Conservation (phyloP, 2,329 filamentous ascomycete genomes). For the Cercospora nicotianae region DNA sequence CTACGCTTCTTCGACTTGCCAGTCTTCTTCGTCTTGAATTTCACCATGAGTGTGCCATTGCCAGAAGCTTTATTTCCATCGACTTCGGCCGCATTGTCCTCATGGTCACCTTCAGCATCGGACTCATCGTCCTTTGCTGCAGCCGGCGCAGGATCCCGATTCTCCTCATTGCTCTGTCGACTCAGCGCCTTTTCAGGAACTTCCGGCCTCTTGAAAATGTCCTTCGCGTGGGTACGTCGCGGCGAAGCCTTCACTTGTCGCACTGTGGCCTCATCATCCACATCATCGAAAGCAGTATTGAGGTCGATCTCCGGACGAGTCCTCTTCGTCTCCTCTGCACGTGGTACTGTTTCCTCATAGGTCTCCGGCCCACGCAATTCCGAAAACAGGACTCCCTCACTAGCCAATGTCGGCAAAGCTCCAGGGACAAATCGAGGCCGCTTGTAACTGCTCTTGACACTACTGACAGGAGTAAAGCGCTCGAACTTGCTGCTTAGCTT, state of each 20-base stretch:
- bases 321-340: conserved; percentile 17
- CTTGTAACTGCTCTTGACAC: conserved; percentile 32
- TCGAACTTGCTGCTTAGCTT: conserved; percentile 40
- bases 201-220: conserved; percentile 28
- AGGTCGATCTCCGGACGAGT: conserved; percentile 22
- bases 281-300: conserved; percentile 26
- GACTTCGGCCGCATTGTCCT: background rate
- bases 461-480: conserved; percentile 38
- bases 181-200: conserved; percentile 15
- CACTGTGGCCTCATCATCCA: conserved; percentile 27
- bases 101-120: background rate
- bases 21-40: conserved; percentile 33
- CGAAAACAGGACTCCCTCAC: conserved; percentile 42
- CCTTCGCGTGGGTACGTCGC: conserved; percentile 28
- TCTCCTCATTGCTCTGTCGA: conserved; percentile 11
- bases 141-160: background rate
- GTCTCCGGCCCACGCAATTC: conserved; percentile 24
- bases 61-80: background rate
- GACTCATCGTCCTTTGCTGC: background rate
- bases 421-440: conserved; percentile 38
- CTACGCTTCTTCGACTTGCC: conserved; percentile 20
- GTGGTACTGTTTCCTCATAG: conserved; percentile 11
- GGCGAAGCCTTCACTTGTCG: conserved; percentile 22
- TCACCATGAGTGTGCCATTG: conserved; percentile 19
- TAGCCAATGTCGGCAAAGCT: conserved; percentile 41